These are phyloP conservation scores for Coemansia sp. DNA, from an alignment of 192 early-diverging fungal genomes.

Conservation along the genomic window DNA sequence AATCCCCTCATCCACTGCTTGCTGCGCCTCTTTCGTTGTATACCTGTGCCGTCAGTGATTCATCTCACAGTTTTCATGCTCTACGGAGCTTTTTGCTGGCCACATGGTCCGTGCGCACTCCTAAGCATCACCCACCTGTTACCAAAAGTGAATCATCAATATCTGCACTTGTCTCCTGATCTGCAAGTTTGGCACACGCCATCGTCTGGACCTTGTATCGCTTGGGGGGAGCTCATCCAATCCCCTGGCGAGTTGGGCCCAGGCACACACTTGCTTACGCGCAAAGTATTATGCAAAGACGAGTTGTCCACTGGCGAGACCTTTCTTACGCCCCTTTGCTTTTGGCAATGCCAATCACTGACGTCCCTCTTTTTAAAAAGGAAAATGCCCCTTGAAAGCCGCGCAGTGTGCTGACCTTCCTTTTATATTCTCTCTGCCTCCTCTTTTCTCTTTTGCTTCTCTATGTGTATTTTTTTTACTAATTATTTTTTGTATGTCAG, in stretches of 20 bases:
- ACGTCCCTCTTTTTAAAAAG: constrained; percentile 12
- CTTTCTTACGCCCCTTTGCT: not conserved
- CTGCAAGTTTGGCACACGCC: constrained; percentile 5
- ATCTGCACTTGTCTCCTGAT: not conserved
- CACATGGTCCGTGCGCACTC: constrained; percentile 4
- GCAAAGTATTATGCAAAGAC: constrained; percentile 13
- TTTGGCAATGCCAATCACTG: constrained; percentile 8
- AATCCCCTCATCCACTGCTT: not conserved
- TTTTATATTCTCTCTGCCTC: not conserved
- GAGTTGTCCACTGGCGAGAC: not conserved
- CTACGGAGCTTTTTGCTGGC: not conserved
- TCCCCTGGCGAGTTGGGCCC: not conserved
- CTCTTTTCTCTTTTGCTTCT: not conserved
- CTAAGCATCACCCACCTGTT: not conserved
- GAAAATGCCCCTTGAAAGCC: constrained; percentile 3
- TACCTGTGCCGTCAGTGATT: not conserved
- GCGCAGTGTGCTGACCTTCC: not conserved
- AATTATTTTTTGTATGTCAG: constrained; percentile 14
- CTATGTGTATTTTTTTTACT: constrained; percentile 2
- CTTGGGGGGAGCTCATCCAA: not conserved
- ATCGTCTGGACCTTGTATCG: not conserved
- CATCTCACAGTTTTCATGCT: not conserved
- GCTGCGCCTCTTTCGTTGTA: not conserved
- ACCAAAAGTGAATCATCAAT: not conserved
- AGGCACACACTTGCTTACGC: constrained; percentile 1